Percentiles rank a stretch among this genome's conserved stretches.
Evolutionary conservation across 805 yeast genomes (phyloP).

Genomic region (Scheffersomyces ergatensis): DNA sequence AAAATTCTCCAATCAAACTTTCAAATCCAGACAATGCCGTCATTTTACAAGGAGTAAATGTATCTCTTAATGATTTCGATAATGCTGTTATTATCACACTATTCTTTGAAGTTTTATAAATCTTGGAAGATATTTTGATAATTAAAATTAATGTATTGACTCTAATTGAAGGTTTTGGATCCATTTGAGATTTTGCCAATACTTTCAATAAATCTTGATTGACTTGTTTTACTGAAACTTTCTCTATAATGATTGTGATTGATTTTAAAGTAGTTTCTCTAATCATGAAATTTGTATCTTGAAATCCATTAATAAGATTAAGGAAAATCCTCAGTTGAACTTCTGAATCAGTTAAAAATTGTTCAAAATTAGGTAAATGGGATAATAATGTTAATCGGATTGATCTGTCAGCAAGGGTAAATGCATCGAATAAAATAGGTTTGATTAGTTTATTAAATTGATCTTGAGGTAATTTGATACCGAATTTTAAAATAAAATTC

Average conservation of each 20-base stretch:
- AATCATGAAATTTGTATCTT: constrained; percentile 78
- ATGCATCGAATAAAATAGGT: constrained; percentile 65
- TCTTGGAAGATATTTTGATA: constrained; percentile 58
- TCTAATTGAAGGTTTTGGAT: constrained; percentile 71
- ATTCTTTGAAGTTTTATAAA: constrained; percentile 56
- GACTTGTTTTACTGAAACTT: constrained; percentile 72
- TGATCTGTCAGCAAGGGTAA: constrained; percentile 69
- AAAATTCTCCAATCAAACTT: constrained; percentile 59
- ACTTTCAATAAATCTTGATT: constrained; percentile 81
- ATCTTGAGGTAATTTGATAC: constrained; percentile 23
- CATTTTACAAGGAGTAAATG: constrained; percentile 69
- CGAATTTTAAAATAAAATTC: constrained; percentile 38
- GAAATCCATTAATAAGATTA: constrained; percentile 73
- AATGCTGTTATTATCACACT: constrained; percentile 86
- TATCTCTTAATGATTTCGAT: constrained; percentile 77
- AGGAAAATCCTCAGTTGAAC: constrained; percentile 70
- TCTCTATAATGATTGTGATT: constrained; percentile 56
- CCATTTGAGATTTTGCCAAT: constrained; percentile 80
- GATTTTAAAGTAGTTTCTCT: constrained; percentile 78
- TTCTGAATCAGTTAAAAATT: constrained; percentile 52
- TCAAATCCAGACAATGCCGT: constrained; percentile 77
- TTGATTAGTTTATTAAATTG: constrained; percentile 44
- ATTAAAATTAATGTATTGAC: constrained; percentile 73
- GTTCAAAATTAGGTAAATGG: constrained; percentile 54
- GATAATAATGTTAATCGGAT: constrained; percentile 70